Base-by-base conservation (phyloP, 139 green algal genomes). In the Haematococcus lacustris region DNA sequence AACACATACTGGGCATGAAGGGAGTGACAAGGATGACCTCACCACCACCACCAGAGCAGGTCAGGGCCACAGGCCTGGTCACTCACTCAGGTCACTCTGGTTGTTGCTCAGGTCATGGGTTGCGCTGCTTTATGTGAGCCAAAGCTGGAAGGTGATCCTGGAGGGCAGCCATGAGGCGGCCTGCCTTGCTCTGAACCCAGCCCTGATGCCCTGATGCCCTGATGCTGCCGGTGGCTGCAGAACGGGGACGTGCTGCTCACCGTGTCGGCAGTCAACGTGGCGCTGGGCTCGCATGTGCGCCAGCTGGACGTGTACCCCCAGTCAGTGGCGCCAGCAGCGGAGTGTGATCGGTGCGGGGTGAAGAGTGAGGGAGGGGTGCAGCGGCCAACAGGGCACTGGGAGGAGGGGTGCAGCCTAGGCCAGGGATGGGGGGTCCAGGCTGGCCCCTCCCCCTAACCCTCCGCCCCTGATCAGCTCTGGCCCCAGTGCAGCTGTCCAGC, bases 191-290 rank as follows among this genome's bases (percentile, higher is more conserved):
- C n/a, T n/a, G n/a, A 73, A 51, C 21, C 9, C 9, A 38, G 65
- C n/a, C 38, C 5, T 39, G 38, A 32, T 57, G 6, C n/a, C n/a
- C n/a, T n/a, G n/a, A n/a, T n/a, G n/a, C 7, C 33, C 61, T 35
- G 66, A 25, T 69, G 38, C 43, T 13, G n/a, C 41, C 25, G 6
- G 2, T 68, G 32, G 17, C 34, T 38, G n/a, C 78, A 88, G 80
- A 76, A 69, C 57, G 88, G 89, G 13, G 84, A 91, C 71, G 35
- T 89, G 39, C 86, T 93, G 70, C 34, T 91, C 9, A 76, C 88
- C 64, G 83, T 89, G 39, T 43, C 71, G 51, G 78, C 75, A 21
- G 53, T 62, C 38, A 81, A 60, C 21, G 73, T 85, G 34, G 68
- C 78, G 73, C 82, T 93, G 72, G 86, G 80, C 0, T 76, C 73